Evolutionary conservation across 805 yeast genomes (phyloP), one percentile per base, ranked within the genome.

Genomic region (Starmerella bombi): DNA sequence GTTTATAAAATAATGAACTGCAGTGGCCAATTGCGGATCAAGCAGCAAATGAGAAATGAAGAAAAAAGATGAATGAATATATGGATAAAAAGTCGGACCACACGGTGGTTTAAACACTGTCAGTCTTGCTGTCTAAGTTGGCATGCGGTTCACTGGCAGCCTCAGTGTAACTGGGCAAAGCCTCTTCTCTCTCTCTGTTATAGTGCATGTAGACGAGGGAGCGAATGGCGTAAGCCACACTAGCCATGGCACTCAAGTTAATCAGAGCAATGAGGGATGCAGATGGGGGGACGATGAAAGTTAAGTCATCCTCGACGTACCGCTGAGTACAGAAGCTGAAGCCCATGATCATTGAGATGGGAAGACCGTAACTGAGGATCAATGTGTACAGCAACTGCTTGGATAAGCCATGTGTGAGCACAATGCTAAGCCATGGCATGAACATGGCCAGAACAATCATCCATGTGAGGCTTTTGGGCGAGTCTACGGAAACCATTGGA

Each of bases 251-350:
- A 10, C n/a, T 9, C 25, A 32, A 5, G 15, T 20, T 32, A 15
- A 16, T 9, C 10, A 31, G 6, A 14, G 16, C 9, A 10, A 32
- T 20, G 12, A 32, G 8, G 35, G 17, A 25, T 20, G 35, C 25
- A 12, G 17, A 10, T 7, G 16, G 21, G 10, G 9, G 18, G 33
- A 31, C 21, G 8, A n/a, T n/a, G n/a, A n/a, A n/a, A n/a, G n/a
- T n/a, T n/a, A n/a, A n/a, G 21, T 14, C 33, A 8, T 6, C 25
- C 27, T 32, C 9, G n/a, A n/a, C 9, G 35, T 5, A 5, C 4
- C 15, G 9, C 16, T 80, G 74, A 5, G 9, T 32, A 5, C 35
- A 17, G 15, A 25, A 14, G n/a, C 4, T 5, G 25, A 32, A 10
- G n/a, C 27, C 35, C 7, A 10, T 15, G 17, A 7, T 12, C 9